These are phyloP conservation scores for Boletus bicolor DNA, from an alignment of 768 basidiomycete species.

Conservation along the genomic window DNA sequence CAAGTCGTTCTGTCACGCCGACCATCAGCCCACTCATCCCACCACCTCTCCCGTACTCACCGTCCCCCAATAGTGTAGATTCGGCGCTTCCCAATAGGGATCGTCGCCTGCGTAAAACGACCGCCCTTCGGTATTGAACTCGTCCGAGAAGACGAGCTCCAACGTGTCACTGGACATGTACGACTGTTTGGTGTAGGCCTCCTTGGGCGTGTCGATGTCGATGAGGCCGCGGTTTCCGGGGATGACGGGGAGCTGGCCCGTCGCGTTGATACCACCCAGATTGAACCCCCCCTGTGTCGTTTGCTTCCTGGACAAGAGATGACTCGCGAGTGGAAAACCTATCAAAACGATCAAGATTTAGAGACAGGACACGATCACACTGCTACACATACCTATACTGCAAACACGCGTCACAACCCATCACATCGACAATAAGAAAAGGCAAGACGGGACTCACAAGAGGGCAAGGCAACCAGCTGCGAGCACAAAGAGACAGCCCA, in stretches of 20 bases:
- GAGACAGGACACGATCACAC: background rate
- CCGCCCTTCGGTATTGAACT: slow-evolving; percentile 73
- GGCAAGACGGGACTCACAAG: slow-evolving; percentile 44
- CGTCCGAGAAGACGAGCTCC: slow-evolving; percentile 74
- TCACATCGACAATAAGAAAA: background rate
- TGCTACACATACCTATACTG: slow-evolving; percentile 15
- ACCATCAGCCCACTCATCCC: slow-evolving; percentile 3
- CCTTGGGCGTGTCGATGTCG: slow-evolving; percentile 52
- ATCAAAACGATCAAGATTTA: background rate
- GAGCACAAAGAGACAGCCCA: slow-evolving; percentile 65
- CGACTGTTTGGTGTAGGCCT: slow-evolving; percentile 38
- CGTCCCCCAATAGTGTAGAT: slow-evolving; percentile 65
- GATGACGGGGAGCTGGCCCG: slow-evolving; percentile 57
- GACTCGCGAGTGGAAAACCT: slow-evolving; percentile 50
- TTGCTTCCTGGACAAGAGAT: slow-evolving; percentile 39
- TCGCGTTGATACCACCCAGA: slow-evolving; percentile 70
- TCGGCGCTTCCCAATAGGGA: slow-evolving; percentile 55
- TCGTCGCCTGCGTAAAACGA: slow-evolving; percentile 69
- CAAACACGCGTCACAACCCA: background rate
- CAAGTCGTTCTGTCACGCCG: slow-evolving; percentile 32
- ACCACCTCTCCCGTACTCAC: slow-evolving; percentile 31
- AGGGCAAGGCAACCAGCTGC: slow-evolving; percentile 43
- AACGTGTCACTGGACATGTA: slow-evolving; percentile 37
- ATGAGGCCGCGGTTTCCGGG: slow-evolving; percentile 47
- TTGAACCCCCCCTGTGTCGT: slow-evolving; percentile 59